These are phyloP conservation scores for Dryas alaskensis DNA, from an alignment of 306 rosid species.

Conservation along the genomic window DNA sequence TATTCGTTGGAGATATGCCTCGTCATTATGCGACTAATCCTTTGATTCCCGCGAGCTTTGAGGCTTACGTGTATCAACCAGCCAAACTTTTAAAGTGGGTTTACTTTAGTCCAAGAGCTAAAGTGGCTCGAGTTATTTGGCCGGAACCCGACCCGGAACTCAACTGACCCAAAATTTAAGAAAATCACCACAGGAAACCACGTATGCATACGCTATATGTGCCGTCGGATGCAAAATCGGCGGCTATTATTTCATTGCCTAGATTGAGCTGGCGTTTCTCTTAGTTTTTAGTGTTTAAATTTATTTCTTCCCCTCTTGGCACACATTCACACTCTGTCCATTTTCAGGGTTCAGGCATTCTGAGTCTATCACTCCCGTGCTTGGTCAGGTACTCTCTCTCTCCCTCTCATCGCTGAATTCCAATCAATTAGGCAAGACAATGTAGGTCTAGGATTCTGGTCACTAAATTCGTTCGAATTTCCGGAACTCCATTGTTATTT, in stretches of 20 bases:
- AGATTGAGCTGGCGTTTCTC: not conserved
- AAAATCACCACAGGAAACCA: not conserved
- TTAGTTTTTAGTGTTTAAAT: not conserved
- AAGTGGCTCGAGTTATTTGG: not conserved
- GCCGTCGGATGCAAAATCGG: not conserved
- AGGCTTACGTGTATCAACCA: too few species aligned
- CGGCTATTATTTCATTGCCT: not conserved
- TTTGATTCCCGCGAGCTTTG: too few species aligned
- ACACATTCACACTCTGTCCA: not conserved
- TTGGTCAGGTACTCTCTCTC: not conserved
- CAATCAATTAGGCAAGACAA: not conserved
- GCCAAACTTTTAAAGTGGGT: too few species aligned
- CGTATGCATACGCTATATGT: not conserved
- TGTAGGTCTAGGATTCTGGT: not conserved
- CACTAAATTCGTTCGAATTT: not conserved
- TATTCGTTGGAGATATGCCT: too few species aligned
- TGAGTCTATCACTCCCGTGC: not conserved
- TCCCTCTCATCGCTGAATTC: not conserved
- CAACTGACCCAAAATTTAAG: not conserved
- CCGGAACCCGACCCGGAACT: not conserved
- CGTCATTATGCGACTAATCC: too few species aligned
- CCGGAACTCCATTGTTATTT: not conserved
- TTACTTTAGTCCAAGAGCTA: too few species aligned
- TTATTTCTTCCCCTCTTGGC: not conserved
- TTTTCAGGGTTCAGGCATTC: not conserved